phyloP scores from a whole-genome alignment of 1,284 basidiomycete genomes.

The Wallemia mellicola region DNA sequence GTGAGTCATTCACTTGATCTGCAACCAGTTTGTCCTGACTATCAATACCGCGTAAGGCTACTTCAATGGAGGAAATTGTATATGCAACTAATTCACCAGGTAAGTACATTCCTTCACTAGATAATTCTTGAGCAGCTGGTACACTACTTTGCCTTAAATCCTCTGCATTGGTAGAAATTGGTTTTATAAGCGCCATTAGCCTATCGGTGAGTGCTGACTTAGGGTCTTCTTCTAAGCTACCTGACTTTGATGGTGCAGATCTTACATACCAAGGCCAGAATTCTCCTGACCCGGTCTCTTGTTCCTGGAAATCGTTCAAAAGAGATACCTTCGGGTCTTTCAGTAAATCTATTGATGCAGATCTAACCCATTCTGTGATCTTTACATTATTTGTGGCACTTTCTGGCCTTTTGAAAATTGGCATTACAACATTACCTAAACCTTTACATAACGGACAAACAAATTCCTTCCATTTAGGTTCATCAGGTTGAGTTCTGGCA shows the following conservation, averaged over 20 bases:
- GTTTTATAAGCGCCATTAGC: constrained; percentile 5
- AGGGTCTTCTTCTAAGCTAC: not conserved
- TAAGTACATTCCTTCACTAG: constrained; percentile 28
- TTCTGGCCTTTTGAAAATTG: constrained; percentile 25
- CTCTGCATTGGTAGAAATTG: constrained; percentile 6
- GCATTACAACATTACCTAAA: constrained; percentile 74
- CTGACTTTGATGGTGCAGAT: constrained; percentile 2
- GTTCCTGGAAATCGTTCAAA: constrained; percentile 1
- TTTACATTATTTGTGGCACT: constrained; percentile 11
- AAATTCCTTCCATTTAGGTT: constrained; percentile 68
- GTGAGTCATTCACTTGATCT: constrained; percentile 44
- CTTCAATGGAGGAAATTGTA: constrained; percentile 52
- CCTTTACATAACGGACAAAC: constrained; percentile 97
- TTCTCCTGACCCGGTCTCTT: constrained; percentile 1
- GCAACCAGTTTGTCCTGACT: constrained; percentile 24
- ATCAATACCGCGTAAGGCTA: constrained; percentile 38
- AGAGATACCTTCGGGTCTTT: constrained; percentile 2
- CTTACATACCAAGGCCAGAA: constrained; percentile 4
- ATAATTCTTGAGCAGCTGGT: constrained; percentile 5
- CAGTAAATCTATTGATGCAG: constrained; percentile 43
- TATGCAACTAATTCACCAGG: constrained; percentile 74
- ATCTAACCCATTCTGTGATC: constrained; percentile 51
- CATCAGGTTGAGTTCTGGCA: constrained; percentile 81
- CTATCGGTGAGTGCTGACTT: constrained; percentile 7
- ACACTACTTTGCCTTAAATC: constrained; percentile 6